Evolutionary conservation across 140 eudicot genomes (phyloP), one percentile per base, ranked within the genome.

Genomic region (Cichorium intybus): DNA sequence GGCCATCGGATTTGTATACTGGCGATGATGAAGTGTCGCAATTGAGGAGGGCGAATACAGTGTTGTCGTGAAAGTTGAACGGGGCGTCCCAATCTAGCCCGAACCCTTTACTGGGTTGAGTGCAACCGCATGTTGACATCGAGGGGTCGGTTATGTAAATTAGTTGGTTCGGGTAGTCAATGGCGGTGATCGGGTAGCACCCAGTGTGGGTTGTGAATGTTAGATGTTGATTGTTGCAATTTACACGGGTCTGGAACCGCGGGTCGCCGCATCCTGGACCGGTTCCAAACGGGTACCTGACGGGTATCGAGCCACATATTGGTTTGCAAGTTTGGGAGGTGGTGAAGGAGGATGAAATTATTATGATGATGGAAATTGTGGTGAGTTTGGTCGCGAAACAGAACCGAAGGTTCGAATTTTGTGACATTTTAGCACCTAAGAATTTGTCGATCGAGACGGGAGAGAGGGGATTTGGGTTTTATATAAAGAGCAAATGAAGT

Each of bases 41-140:
- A 47, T 85, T 95, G 1, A 91, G 88, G 2, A 91, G 76, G 7
- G 96, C 88, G 46, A 91, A 84, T 18, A 91, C 82, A 0, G 90
- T 87, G 55, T 75, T 53, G 31, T 84, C 95, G 1, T 82, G 78
- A 74, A 91, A 91, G 45, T 64, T 62, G 55, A 91, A 91, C 1
- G 97, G 96, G 0, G 97, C 96, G 53, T 87, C 84, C 88, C 88
- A 84, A 60, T 91, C 90, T 1, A 91, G 97, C 77, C 95, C 75
- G 33, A 91, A 91, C 67, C 97, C 97, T 74, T 84, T 87, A 68
- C 96, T 91, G 1, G 86, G 95, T 64, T 82, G 90, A 3, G 81
- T 80, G 60, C 90, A 87, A 4, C 81, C 31, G 43, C 97, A 91
- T 6, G 97, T 87, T n/a, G 97, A 91, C 90, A 91, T 87, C 41